Evolutionary conservation across 495 filamentous ascomycete genomes (phyloP).

Genomic region (Hypoxylon fuscum): DNA sequence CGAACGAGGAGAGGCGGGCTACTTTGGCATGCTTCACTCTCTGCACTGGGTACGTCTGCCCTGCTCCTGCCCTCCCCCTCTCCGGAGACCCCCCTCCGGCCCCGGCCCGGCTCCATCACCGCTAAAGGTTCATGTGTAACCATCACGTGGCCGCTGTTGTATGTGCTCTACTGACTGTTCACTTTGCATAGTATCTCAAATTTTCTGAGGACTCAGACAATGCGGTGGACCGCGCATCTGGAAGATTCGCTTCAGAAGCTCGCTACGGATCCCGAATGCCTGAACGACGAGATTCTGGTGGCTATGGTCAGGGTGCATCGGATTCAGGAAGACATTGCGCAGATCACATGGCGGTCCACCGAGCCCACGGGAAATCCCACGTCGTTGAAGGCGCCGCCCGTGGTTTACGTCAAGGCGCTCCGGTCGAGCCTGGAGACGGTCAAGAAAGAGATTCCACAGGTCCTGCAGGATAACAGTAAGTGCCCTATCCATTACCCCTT

Average conservation of each 20-base stretch:
- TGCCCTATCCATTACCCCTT: not conserved
- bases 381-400: conserved; percentile 21
- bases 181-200: conserved; percentile 40
- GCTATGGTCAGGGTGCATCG: conserved; percentile 48
- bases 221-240: conserved; percentile 47
- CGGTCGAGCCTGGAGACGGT: conserved; percentile 29
- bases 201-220: conserved; percentile 38
- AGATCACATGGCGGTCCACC: conserved; percentile 23
- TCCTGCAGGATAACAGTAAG: conserved; percentile 36
- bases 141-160: too few species aligned
- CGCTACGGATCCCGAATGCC: conserved; percentile 29
- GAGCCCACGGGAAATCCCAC: conserved; percentile 16
- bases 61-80: too few species aligned
- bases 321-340: conserved; percentile 39
- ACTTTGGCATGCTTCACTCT: conserved; percentile 37
- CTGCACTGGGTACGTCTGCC: conserved; percentile 38
- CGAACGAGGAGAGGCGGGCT: conserved; percentile 44
- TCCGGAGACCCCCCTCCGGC: too few species aligned
- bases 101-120: too few species aligned
- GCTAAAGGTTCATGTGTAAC: not conserved
- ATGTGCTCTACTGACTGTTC: conserved; percentile 1
- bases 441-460: conserved; percentile 26
- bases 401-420: conserved; percentile 31
- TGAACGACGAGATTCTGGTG: conserved; percentile 37
- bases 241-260: conserved; percentile 43